Base-by-base conservation (phyloP, 140 eudicot genomes). In the Ambrosia hybrid region DNA sequence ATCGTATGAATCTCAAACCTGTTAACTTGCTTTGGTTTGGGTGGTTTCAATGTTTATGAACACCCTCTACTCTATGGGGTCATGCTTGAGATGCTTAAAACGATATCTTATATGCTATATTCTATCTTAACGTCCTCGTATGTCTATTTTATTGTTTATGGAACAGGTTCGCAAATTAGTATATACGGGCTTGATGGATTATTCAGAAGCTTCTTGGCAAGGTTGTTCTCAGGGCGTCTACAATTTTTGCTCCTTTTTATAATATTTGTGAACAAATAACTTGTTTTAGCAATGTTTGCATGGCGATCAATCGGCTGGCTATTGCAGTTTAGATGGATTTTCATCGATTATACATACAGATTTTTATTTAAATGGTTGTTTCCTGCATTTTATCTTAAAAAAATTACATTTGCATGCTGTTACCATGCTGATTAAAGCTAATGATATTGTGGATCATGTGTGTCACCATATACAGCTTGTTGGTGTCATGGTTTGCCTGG, bases 201-300 rank as follows among this genome's bases (percentile, higher is more conserved):
- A 71, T 60, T 62, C 72, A 53, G 57, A 51, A 12, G 61, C 58
- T 11, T 71, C 68, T 3, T 62, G 41, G 63, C 68, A 72, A 59
- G 70, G 70, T 56, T 78, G 62, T 14, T 71, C 45, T 63, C 16
- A 64, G 16, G 57, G 69, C 15, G 46, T 78, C 73, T 64, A 56
- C 45, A 43, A 64, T 34, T 64, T 78, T 78, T 78, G 78, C 43
- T 5, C 61, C 4, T 12, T 15, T 48, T 66, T 65, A 34, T 63
- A 55, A 63, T 58, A 58, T 26, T 53, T 11, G 8, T 64, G 36
- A 78, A 75, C 73, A 45, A 70, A 51, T 72, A 64, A 41, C 9
- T 41, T 0, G 46, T 58, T 78, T 55, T 53, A 65, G 73, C 71
- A 49, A 60, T 45, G 21, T 75, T 8, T 62, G 61, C 36, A 59